Evolutionary conservation across 1,284 basidiomycete genomes (phyloP), one percentile per base, ranked within the genome.

Genomic region (Irpex sp.): DNA sequence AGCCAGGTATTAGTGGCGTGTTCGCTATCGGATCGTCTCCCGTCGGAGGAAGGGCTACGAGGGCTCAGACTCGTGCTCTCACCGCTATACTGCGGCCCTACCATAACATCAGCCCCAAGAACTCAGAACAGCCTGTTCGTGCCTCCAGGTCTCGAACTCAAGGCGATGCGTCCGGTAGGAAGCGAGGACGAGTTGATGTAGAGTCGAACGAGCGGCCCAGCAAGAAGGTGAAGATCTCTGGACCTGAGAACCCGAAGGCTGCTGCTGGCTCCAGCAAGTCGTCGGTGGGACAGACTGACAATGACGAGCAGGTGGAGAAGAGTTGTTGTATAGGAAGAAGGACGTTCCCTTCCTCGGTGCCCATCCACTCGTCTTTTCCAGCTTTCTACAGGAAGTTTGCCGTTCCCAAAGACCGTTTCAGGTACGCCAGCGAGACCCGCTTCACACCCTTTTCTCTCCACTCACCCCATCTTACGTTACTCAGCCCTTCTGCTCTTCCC

Each of bases 381-480:
- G 76, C 84, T 38, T 81, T 90, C 65, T 92, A 92, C 71, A 76
- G 85, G 64, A 82, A 85, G 13, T 91, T 88, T 71, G 86, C 87
- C 7, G 78, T 81, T 59, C 85, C 83, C 62, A 38, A 64, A 60
- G 57, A 64, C 3, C 17, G n/a, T 3, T 58, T 31, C 44, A 44
- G 44, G 57, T 44, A 44, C 44, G 38, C 6, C 31, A 34, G 31
- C 31, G 21, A 21, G 15, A 34, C 5, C 38, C 17, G 40, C 26
- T 9, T 8, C 17, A 0, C 34, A n/a, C 21, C 9, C 8, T 31
- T 62, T 19, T 37, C 34, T 21, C 26, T 44, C 19, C 6, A 21
- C 17, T 21, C 5, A 57, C 6, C 31, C 1, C 31, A 34, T 54
- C 37, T 65, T 64, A 77, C 82, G 0, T 19, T 36, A 13, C 26